Evolutionary conservation across 2,329 filamentous ascomycete genomes (phyloP).

Genomic region (Mycosphaerella sp.): DNA sequence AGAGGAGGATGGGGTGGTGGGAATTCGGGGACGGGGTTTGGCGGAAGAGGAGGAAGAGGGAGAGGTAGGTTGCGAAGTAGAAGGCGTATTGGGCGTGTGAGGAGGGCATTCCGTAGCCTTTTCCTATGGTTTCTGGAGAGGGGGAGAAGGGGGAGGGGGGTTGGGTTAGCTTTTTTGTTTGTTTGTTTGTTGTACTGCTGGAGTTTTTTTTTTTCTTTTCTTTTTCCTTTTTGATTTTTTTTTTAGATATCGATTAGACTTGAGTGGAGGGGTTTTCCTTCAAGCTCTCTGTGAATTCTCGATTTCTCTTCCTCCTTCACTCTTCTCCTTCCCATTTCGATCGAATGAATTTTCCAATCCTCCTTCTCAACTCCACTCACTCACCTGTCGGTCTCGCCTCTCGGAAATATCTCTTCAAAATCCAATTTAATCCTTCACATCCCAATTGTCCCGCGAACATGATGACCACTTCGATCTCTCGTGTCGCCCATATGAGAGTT

Average conservation of each 20-base stretch:
- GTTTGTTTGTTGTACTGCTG: too few species aligned
- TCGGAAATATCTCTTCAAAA: slow-evolving; percentile 82
- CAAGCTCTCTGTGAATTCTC: not conserved
- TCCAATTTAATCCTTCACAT: slow-evolving; percentile 87
- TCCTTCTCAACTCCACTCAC: slow-evolving; percentile 23
- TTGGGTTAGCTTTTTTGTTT: too few species aligned
- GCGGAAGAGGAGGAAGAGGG: slow-evolving; percentile 69
- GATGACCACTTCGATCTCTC: slow-evolving; percentile 80
- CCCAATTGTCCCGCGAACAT: slow-evolving; percentile 88
- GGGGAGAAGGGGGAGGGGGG: too few species aligned
- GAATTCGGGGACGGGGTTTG: slow-evolving; percentile 40
- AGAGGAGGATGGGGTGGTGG: slow-evolving; percentile 49
- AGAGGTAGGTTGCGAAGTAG: slow-evolving; percentile 80
- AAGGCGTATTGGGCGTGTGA: slow-evolving; percentile 93
- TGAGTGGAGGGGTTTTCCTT: not conserved
- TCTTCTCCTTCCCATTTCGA: slow-evolving; percentile 7
- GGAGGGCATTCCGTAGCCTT: slow-evolving; percentile 95
- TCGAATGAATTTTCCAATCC: not conserved
- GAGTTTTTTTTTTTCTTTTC: too few species aligned
- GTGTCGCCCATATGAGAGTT: slow-evolving; percentile 82
- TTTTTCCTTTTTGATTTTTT: too few species aligned
- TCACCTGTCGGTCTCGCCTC: slow-evolving; percentile 79
- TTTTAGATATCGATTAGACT: too few species aligned
- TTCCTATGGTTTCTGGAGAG: slow-evolving; percentile 63
- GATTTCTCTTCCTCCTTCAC: not conserved